Evolutionary conservation across 306 rosid genomes (phyloP).

Genomic region (Vicia sativa): DNA sequence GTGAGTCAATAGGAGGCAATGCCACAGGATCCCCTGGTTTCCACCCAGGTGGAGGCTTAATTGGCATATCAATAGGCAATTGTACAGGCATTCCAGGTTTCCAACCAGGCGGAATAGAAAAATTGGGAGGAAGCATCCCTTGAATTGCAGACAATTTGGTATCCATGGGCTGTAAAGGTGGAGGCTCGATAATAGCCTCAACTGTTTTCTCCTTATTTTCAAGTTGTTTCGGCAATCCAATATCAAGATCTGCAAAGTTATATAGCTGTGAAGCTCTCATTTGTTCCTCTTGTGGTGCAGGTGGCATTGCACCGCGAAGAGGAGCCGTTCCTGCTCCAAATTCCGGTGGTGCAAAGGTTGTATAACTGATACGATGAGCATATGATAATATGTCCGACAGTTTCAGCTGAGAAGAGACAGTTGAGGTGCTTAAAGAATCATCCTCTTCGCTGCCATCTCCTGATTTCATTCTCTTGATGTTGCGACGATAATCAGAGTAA

Average conservation of each 20-base stretch:
- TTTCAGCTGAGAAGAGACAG: constrained; percentile 67
- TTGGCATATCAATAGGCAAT: constrained; percentile 67
- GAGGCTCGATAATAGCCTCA: constrained; percentile 73
- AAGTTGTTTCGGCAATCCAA: constrained; percentile 73
- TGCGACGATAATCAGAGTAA: constrained; percentile 73
- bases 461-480: constrained; percentile 50
- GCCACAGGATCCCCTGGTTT: constrained; percentile 95
- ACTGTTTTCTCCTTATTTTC: constrained; percentile 66
- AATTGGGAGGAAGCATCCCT: constrained; percentile 75
- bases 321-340: constrained; percentile 89
- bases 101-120: constrained; percentile 87
- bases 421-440: constrained; percentile 56
- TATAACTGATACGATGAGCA: constrained; percentile 85
- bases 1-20: constrained; percentile 67
- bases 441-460: constrained; percentile 51
- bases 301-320: constrained; percentile 88
- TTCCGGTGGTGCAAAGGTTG: constrained; percentile 96
- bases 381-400: constrained; percentile 73
- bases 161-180: constrained; percentile 45
- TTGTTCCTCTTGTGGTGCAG: constrained; percentile 96
- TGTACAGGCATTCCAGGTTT: constrained; percentile 96
- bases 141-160: constrained; percentile 63
- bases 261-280: constrained; percentile 93
- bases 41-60: constrained; percentile 94
- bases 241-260: constrained; percentile 78